Conservation (phyloP, 192 early-diverging fungal genomes). For the Coemansia sp. region DNA sequence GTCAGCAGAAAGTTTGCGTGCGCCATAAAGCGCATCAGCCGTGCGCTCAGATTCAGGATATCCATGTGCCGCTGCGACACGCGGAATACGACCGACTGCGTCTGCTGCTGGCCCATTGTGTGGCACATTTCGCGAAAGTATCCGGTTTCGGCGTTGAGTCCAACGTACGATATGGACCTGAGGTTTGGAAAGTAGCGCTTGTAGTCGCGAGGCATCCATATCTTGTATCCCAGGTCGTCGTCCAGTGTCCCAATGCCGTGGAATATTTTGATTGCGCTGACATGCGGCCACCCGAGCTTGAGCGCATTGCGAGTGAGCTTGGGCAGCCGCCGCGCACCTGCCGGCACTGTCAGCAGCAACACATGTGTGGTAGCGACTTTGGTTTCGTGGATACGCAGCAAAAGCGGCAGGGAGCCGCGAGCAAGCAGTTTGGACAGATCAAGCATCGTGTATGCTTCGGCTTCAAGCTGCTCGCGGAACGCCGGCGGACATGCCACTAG, state of each 20-base stretch:
- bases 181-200: conserved; percentile 51
- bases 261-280: conserved; percentile 46
- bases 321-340: conserved; percentile 32
- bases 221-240: conserved; percentile 51
- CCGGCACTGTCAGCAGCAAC: conserved; percentile 36
- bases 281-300: conserved; percentile 53
- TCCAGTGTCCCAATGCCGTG: conserved; percentile 29
- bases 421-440: conserved; percentile 47
- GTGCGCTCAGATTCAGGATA: conserved; percentile 44
- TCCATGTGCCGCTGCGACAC: conserved; percentile 51
- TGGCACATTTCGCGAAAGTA: conserved; percentile 56
- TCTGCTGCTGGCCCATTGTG: conserved; percentile 42
- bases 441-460: conserved; percentile 40
- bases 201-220: conserved; percentile 56
- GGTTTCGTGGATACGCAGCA: conserved; percentile 50
- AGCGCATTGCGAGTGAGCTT: conserved; percentile 41
- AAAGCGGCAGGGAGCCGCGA: conserved; percentile 40
- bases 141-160: conserved; percentile 28
- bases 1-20: conserved; percentile 53
- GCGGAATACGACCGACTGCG: conserved; percentile 43
- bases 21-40: conserved; percentile 55
- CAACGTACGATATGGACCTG: conserved; percentile 36
- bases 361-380: conserved; percentile 50
- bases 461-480: conserved; percentile 50
- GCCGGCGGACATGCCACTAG: conserved; percentile 44